Conservation (phyloP, 2,329 filamentous ascomycete genomes). For the Sclerotinia glacialis region DNA sequence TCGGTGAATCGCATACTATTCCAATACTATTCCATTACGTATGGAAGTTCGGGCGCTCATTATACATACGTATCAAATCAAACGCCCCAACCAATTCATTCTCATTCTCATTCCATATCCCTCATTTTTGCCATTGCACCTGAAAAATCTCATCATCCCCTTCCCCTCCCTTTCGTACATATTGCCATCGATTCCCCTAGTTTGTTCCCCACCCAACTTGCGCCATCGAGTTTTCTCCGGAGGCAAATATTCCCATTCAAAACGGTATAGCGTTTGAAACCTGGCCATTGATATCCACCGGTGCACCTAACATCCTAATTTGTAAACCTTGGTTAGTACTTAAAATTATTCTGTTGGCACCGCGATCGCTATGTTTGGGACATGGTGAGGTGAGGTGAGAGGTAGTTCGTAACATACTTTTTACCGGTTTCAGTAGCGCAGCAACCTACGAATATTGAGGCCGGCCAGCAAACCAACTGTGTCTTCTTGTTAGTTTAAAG, state of each 20-base stretch:
- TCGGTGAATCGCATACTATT: background rate
- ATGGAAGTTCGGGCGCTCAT: background rate
- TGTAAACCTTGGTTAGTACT: background rate
- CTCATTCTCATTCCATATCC: background rate
- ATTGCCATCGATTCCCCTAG: background rate
- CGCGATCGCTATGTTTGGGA: background rate
- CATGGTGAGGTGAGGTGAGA: background rate
- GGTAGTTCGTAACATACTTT: conserved; percentile 43
- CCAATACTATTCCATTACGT: background rate
- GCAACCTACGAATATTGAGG: conserved; percentile 55
- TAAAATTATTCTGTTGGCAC: background rate
- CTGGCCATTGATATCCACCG: conserved; percentile 50
- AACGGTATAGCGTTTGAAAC: conserved; percentile 51
- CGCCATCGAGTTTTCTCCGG: conserved; percentile 43
- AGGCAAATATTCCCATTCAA: conserved; percentile 29
- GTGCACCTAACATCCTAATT: conserved; percentile 50
- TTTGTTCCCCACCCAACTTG: background rate
- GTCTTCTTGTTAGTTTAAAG: background rate
- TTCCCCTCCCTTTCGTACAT: background rate
- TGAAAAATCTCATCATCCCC: background rate
- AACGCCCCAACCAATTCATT: background rate
- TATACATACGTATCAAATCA: background rate
- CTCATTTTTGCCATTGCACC: no score
- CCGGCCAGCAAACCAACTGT: conserved; percentile 54
- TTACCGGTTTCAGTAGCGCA: conserved; percentile 53